A percentile compares a stretch with the other conserved stretches of the same genome.
These are phyloP conservation scores for Penicillium flavigenum DNA, from an alignment of 495 filamentous ascomycete species.

Conservation along the genomic window DNA sequence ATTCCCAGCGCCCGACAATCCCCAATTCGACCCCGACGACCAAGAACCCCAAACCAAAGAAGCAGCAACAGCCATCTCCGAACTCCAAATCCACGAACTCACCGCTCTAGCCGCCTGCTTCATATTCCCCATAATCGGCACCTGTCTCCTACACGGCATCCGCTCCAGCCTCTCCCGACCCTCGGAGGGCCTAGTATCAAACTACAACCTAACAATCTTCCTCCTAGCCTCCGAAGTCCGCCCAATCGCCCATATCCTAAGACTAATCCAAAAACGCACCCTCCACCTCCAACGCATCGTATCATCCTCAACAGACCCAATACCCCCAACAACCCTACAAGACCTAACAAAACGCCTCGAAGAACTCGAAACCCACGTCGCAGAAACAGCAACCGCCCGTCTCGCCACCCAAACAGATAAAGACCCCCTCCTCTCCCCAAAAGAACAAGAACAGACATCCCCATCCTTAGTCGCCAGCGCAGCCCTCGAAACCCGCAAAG, in stretches of 20 bases:
- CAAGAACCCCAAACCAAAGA: constrained; percentile 9
- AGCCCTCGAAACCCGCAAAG: constrained; percentile 59
- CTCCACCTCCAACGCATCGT: constrained; percentile 80
- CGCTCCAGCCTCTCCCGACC: constrained; percentile 74
- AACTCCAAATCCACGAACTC: constrained; percentile 73
- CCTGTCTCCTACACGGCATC: constrained; percentile 75
- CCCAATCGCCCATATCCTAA: constrained; percentile 76
- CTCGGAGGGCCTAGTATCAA: constrained; percentile 81
- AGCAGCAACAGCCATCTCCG: constrained; percentile 45
- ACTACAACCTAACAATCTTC: constrained; percentile 94
- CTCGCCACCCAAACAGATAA: constrained; percentile 7
- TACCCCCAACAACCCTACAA: constrained; percentile 46
- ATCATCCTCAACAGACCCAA: constrained; percentile 45
- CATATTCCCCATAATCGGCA: constrained; percentile 70
- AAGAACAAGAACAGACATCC: constrained; percentile 15
- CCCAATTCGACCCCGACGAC: constrained; percentile 25
- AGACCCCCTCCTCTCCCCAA: not conserved
- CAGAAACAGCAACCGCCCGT: constrained; percentile 37
- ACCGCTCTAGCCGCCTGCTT: constrained; percentile 77
- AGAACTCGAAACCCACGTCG: constrained; percentile 64
- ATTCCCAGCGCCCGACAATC: constrained; percentile 45
- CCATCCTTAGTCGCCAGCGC: constrained; percentile 48
- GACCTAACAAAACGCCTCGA: constrained; percentile 65
- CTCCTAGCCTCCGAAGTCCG: constrained; percentile 82
- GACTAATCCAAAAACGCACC: constrained; percentile 73